These are phyloP conservation scores for Thelonectria discophora DNA, from an alignment of 2,329 filamentous ascomycete genomes.

Conservation along the genomic window DNA sequence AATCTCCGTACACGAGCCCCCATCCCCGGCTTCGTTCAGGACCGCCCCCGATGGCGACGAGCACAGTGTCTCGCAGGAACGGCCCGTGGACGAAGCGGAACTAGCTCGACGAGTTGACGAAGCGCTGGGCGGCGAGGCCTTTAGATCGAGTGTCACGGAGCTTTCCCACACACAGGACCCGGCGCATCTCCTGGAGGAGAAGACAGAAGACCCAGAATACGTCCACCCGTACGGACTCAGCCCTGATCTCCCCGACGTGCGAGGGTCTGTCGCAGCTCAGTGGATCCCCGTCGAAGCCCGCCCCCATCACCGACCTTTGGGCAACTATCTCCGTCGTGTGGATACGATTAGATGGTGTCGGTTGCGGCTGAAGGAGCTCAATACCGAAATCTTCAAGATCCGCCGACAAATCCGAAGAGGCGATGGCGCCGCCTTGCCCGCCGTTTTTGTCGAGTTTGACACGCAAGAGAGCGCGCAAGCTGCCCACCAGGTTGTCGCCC, in stretches of 20 bases:
- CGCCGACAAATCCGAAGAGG: conserved; percentile 78
- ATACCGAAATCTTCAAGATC: conserved; percentile 66
- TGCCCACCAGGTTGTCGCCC: conserved; percentile 86
- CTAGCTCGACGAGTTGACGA: conserved; percentile 18
- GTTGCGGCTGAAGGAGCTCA: conserved; percentile 53
- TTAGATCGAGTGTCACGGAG: conserved; percentile 28
- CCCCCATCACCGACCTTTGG: conserved; percentile 75
- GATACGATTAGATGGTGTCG: conserved; percentile 95
- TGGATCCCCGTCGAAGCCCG: conserved; percentile 79
- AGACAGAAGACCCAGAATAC: conserved; percentile 46
- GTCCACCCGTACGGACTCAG: conserved; percentile 50
- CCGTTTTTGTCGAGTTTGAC: conserved; percentile 91
- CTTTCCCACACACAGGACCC: conserved; percentile 18
- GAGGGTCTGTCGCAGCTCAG: conserved; percentile 69
- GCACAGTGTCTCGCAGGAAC: conserved; percentile 1
- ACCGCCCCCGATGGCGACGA: conserved; percentile 26
- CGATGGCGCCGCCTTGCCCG: conserved; percentile 71
- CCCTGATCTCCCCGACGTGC: conserved; percentile 50
- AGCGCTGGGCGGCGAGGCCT: conserved; percentile 12
- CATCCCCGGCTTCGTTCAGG: conserved; percentile 27
- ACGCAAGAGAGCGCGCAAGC: conserved; percentile 84
- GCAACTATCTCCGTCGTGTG: conserved; percentile 83
- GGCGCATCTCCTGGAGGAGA: conserved; percentile 30
- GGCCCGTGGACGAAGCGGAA: neutral
- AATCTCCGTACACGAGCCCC: conserved; percentile 19